Evolutionary conservation across 176 grass and related monocot species (phyloP), one percentile per base, ranked within the genome.

Genomic region (Cenchrus fungigraminus): DNA sequence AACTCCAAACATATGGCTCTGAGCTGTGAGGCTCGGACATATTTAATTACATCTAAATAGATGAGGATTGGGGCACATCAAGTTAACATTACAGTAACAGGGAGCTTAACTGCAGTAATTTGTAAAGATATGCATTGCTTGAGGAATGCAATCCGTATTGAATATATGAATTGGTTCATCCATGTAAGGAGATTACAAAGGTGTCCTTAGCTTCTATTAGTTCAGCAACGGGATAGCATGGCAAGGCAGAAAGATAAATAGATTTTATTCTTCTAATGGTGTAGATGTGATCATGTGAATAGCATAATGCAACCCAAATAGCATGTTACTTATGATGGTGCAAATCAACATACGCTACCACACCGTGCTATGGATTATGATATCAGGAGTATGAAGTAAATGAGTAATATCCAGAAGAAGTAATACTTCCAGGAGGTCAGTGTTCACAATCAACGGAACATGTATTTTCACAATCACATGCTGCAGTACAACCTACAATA

Each of bases 1-100:
- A 49, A 72, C 71, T 74, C 61, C 52, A 85, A 75, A 37, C 15
- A 65, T 71, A 55, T 12, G 28, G 74, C 68, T 74, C 29, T 49
- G 11, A 80, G 11, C 9, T 17, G 20, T 57, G 4, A 63, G 51
- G 16, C 8, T 25, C 76, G 57, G 31, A 74, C 34, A 83, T 17
- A n/a, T 13, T 42, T 9, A 13, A 40, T 20, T 32, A 45, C 1
- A 65, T 37, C 46, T 65, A 84, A 15, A 14, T 6, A 6, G 17
- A 71, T 58, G 68, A 15, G 1, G 57, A 58, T 58, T 51, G 50
- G 28, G 68, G 8, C 55, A 46, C 52, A 78, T 14, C 31, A 83
- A 44, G 20, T 32, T 22, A 46, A 15, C 22, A 83, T 54, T 4
- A 71, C 32, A 20, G 1, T 12, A 6, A 63, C 42, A 83, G 12